Evolutionary conservation across 2,329 filamentous ascomycete species (phyloP), one percentile per base, ranked within the genome.

Genomic region (Ophiostoma quercus): DNA sequence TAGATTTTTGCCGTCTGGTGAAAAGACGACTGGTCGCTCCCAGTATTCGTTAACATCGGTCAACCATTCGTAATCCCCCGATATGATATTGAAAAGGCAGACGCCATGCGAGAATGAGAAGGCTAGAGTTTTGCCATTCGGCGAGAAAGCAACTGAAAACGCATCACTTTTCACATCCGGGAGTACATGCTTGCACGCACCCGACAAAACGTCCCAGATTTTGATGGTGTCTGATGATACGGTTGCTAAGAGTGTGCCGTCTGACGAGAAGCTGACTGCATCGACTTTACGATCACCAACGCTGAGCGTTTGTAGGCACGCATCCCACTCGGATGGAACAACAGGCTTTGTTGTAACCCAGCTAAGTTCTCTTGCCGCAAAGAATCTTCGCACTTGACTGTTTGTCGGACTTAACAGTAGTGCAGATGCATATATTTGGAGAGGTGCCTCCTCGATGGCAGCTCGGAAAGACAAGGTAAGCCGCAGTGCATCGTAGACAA

Each of bases 401-500:
- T 57, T 57, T 29, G 22, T 57, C 12, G 51, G 51, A 16, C 51
- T 57, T 22, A 57, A 57, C 51, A 57, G 11, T 4, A 57, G 51
- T 12, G n/a, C 51, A 14, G 51, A 57, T 4, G n/a, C 51, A 11
- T 57, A 57, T 3, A 16, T 25, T 57, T 57, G 51, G n/a, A 29
- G 51, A 57, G 51, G 51, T 3, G 51, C 51, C n/a, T 57, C 22
- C 4, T 57, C 51, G 2, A 57, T 57, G 1, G 6, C 1, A 3
- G 11, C 1, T 22, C 51, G 25, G 51, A 12, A 22, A 25, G 51
- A 25, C 8, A 57, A 57, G 12, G 22, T 22, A 3, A 57, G 25
- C 51, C 51, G 51, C 51, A 57, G n/a, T 12, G 51, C n/a, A 57
- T 57, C 51, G 22, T 57, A 57, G 51, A 57, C n/a, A 57, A 57